A percentile compares a stretch with the other conserved stretches of the same genome.
phyloP scores from a whole-genome alignment of 257 asterid genomes.

The Agastache rugosa region DNA sequence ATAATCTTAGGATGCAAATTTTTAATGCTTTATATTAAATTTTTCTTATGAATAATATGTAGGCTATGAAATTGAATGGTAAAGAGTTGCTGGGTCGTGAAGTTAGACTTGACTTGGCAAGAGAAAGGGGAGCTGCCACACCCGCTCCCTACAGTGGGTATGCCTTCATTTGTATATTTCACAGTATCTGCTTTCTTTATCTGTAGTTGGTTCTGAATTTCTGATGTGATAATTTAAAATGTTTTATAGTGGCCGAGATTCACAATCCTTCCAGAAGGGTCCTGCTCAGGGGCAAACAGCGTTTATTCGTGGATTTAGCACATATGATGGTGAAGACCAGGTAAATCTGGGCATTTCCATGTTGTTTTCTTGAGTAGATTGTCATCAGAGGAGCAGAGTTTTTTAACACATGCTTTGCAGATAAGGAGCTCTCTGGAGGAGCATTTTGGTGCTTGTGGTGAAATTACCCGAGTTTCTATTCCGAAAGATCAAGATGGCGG shows the following conservation, averaged over 20 bases:
- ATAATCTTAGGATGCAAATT: too few relatives aligned
- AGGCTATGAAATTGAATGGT: conserved; percentile 82
- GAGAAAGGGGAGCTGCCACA: conserved; percentile 69
- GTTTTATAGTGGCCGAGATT: conserved; percentile 47
- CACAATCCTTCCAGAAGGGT: conserved; percentile 60
- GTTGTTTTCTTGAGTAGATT: too few relatives aligned
- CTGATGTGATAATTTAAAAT: neutral
- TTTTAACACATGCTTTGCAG: conserved; percentile 45
- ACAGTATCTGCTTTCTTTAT: neutral
- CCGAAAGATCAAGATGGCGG: conserved; percentile 67
- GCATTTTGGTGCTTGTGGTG: conserved; percentile 80
- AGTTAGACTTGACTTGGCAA: conserved; percentile 80
- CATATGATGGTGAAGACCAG: conserved; percentile 52
- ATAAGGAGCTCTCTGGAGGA: conserved; percentile 63
- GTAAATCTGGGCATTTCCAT: conserved; percentile 36
- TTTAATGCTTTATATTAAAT: neutral
- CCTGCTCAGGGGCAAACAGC: conserved; percentile 52
- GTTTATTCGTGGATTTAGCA: conserved; percentile 76
- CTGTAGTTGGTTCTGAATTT: neutral
- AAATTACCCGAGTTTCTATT: conserved; percentile 63
- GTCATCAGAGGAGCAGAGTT: neutral
- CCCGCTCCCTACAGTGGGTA: conserved; percentile 73
- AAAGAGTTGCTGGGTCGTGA: conserved; percentile 65
- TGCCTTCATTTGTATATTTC: neutral
- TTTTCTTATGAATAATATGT: neutral